Base-by-base conservation (phyloP, 352 stramenopile genomes). In the Phytophthora tubulina region DNA sequence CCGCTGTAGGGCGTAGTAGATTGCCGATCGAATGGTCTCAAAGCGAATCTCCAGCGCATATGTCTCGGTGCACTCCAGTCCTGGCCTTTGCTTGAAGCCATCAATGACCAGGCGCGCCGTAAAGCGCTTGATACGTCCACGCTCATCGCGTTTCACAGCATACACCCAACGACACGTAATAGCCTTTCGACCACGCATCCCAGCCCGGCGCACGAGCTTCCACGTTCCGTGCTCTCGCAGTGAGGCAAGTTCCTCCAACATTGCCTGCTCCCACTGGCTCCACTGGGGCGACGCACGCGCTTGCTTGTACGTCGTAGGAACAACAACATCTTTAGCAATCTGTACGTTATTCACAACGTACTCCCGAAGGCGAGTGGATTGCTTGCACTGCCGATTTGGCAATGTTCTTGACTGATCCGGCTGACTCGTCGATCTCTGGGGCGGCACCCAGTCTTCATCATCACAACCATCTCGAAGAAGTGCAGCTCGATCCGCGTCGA, bases 21-120 rank as follows among this genome's bases (percentile, higher is more conserved):
- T 51, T 3, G 65, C 55, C 3, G 38, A 30, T 15, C 39, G 55
- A 4, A 72, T 67, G 3, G 38, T 67, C 7, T 72, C 56, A 49
- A 72, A 67, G 4, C 65, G 48, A 17, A 68, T 73, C 7, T 70
- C 50, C 2, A 36, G 67, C 27, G 59, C 45, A 51, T 39, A 76
- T 2, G 63, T 76, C n/a, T 72, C 53, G 1, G 27, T 56, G 45
- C 62, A 75, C 30, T 66, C 35, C 7, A 67, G 5, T 3, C 60
- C 60, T 41, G 42, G 42, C 0, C 6, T 4, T 36, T 70, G 67
- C 32, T 66, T 67, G 32, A 54, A 68, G 4, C 50, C 50, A 36
- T 68, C 49, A 33, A 66, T 60, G 2, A 66, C 61, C 1, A 75
- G 45, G 1, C 61, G 45, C 3, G 67, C 60, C 41, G 51, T 75